Evolutionary conservation across 495 filamentous ascomycete species (phyloP), one percentile per base, ranked within the genome.

Genomic region (Venustampulla echinocandica): DNA sequence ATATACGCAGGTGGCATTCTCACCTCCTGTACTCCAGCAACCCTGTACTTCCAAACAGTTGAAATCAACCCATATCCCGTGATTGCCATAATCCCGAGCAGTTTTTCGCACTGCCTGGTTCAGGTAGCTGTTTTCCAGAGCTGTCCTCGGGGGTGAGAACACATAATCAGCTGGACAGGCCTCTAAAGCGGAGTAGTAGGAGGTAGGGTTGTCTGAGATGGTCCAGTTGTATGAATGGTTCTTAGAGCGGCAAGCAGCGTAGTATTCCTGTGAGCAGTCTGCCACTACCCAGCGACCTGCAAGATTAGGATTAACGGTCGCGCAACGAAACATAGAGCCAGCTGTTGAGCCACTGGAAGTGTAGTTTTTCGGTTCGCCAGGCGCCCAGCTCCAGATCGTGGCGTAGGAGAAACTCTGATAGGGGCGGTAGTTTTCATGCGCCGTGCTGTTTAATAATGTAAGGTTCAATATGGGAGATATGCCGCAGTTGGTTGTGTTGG

Each of bases 41-140:
- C 65, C 67, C 13, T 63, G 56, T 2, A 67, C 48, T 57, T 78
- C 68, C 4, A 79, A 60, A 7, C 66, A 68, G 47, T 84, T 82
- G 54, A 82, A 74, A 53, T 81, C 69, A 10, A 84, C 23, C 69
- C 68, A 82, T 14, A 79, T 55, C 34, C 68, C 63, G 36, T 49
- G 9, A 7, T 53, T 60, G 38, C 57, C 58, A 5, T 11, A 46
- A 23, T 56, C 55, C 20, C 38, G 24, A 15, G 40, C 13, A 11
- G 33, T 14, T 63, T 52, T 20, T 63, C 58, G 17, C 52, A 51
- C 4, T 46, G 51, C 38, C 46, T 56, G 15, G 54, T 53, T 41
- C 52, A 84, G 64, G 45, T 78, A 80, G 10, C 58, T 65, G 58
- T 82, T 84, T 59, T 84, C 80, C 4, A 82, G 62, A 4, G 70